These are phyloP conservation scores for Metschnikowia lunata DNA, from an alignment of 805 yeast species.

Conservation along the genomic window DNA sequence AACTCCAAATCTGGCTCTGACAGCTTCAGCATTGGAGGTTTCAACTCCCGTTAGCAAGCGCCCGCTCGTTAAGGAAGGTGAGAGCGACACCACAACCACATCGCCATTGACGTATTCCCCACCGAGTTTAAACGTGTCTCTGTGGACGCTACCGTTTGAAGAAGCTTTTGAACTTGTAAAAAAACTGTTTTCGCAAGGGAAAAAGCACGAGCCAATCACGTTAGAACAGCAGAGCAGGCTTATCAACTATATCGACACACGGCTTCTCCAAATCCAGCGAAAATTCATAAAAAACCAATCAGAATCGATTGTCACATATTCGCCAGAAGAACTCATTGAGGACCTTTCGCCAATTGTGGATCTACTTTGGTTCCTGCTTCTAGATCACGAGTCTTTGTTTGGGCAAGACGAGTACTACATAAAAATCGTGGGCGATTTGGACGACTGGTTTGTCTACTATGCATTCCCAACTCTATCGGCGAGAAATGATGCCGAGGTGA, in stretches of 20 bases:
- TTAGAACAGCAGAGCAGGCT: conserved; percentile 49
- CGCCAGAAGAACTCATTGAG: conserved; percentile 30
- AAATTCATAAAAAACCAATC: conserved; percentile 38
- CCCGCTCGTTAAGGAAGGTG: neutral
- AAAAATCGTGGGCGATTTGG: conserved; percentile 60
- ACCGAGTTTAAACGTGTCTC: neutral
- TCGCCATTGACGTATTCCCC: neutral
- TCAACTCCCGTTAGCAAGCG: neutral
- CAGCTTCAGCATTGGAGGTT: conserved; percentile 7
- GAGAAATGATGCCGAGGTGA: neutral
- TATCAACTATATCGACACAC: conserved; percentile 18
- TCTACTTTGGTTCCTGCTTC: conserved; percentile 60
- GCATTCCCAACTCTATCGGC: conserved; percentile 13
- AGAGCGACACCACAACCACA: neutral
- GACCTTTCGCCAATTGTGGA: conserved; percentile 49
- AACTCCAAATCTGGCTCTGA: conserved; percentile 15
- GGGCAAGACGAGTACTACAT: conserved; percentile 64
- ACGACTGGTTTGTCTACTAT: conserved; percentile 50
- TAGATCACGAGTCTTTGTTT: conserved; percentile 27
- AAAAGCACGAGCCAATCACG: conserved; percentile 10
- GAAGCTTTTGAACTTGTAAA: conserved; percentile 19
- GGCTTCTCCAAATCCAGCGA: conserved; percentile 17
- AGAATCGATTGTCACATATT: conserved; percentile 15
- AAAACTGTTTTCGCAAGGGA: conserved; percentile 1
- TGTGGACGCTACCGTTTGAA: conserved; percentile 25